These are phyloP conservation scores for Avena eriantha DNA, from an alignment of 176 grass and related monocot genomes.

Conservation along the genomic window DNA sequence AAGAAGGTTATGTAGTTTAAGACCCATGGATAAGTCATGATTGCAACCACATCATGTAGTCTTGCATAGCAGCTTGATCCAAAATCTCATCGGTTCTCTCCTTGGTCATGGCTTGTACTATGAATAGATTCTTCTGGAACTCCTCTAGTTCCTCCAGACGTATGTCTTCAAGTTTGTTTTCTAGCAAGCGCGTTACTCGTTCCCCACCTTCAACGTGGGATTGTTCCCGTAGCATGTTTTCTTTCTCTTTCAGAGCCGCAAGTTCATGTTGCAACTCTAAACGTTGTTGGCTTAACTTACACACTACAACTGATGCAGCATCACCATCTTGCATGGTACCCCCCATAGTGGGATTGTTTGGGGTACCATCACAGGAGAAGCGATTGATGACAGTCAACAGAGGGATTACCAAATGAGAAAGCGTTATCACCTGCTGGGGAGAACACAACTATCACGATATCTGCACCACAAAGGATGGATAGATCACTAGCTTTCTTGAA, in stretches of 20 bases:
- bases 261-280: not conserved
- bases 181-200: not conserved
- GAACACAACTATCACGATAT: slow-evolving; percentile 41
- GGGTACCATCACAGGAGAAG: not conserved
- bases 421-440: slow-evolving; percentile 41
- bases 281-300: not conserved
- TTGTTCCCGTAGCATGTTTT: not conserved
- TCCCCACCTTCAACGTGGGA: not conserved
- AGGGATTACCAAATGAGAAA: slow-evolving; percentile 57
- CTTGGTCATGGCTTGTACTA: not conserved
- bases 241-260: not conserved
- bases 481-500: slow-evolving; percentile 63
- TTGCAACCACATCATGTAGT: not conserved
- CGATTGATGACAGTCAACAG: slow-evolving; percentile 21
- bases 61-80: not conserved
- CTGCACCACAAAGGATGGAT: slow-evolving; percentile 44
- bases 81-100: not conserved
- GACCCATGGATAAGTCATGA: too few species aligned
- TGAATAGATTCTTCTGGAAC: not conserved
- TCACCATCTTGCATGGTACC: not conserved
- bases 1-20: too few species aligned
- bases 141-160: not conserved
- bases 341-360: not conserved
- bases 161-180: not conserved
- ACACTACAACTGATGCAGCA: not conserved